A percentile compares a stretch with the other conserved stretches of the same genome.
phyloP scores from a whole-genome alignment of 2,329 filamentous ascomycete genomes.

The Pochonia chlamydosporia region DNA sequence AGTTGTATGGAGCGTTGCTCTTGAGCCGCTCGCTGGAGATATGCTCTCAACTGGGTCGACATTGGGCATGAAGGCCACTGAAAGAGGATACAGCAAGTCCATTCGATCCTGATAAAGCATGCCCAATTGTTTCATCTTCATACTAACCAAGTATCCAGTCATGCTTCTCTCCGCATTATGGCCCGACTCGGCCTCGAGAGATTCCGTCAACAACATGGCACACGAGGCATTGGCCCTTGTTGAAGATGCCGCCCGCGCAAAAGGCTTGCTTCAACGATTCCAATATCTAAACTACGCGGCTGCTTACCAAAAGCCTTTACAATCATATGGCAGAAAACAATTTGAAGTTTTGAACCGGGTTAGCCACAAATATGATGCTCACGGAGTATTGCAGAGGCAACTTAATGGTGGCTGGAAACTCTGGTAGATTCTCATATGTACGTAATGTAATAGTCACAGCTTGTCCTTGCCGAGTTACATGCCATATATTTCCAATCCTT shows the following conservation, averaged over 20 bases:
- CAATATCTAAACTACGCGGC: conserved; percentile 42
- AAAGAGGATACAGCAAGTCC: not conserved
- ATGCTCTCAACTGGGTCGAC: not conserved
- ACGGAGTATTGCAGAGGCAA: conserved; percentile 24
- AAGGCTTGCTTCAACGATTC: conserved; percentile 26
- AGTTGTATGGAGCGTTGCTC: not conserved
- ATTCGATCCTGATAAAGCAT: no score
- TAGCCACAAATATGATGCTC: conserved; percentile 25
- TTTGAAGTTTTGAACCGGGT: conserved; percentile 20
- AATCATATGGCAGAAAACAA: conserved; percentile 29
- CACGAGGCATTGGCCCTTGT: conserved; percentile 34
- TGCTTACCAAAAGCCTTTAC: conserved; percentile 27
- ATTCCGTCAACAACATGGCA: not conserved
- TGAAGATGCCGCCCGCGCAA: conserved; percentile 30
- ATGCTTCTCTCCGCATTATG: not conserved
- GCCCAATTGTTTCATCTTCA: no score
- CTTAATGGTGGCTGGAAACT: conserved; percentile 30
- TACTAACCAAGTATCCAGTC: not conserved
- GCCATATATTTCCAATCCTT: not conserved
- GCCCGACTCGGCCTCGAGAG: not conserved
- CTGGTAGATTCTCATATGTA: not conserved
- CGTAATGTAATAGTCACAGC: not conserved
- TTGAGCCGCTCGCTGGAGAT: conserved; percentile 3
- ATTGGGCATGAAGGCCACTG: not conserved
- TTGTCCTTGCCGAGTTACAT: not conserved